Conservation (phyloP, 2,329 filamentous ascomycete genomes). For the Fusarium caatingaense region DNA sequence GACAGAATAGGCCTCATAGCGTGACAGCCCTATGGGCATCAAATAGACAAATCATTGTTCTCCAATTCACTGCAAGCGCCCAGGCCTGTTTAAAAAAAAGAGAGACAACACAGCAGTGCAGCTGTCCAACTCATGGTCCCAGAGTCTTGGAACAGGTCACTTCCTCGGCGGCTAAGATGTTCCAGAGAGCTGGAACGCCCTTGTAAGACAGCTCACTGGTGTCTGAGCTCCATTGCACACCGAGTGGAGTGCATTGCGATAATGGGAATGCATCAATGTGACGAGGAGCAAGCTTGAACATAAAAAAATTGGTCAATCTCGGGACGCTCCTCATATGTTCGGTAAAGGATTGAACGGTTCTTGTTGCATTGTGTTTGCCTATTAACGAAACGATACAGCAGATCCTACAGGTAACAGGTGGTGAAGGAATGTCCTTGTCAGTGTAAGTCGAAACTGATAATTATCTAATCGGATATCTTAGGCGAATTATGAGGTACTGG, state of each 20-base stretch:
- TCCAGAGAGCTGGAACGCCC: background rate
- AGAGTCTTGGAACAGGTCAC: background rate
- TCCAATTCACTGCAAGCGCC: conserved; percentile 17
- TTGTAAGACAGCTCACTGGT: background rate
- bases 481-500: background rate
- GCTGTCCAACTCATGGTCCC: background rate
- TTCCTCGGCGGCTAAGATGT: conserved; percentile 16
- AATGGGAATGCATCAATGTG: background rate
- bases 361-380: conserved; percentile 11
- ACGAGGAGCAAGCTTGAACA: background rate
- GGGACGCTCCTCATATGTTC: background rate
- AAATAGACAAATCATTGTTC: conserved; percentile 31
- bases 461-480: background rate
- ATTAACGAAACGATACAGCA: conserved; percentile 15
- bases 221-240: background rate
- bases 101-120: conserved; percentile 3
- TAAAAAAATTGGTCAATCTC: background rate
- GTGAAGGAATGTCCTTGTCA: background rate
- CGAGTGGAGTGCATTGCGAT: background rate
- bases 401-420: conserved; percentile 23
- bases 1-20: conserved; percentile 7
- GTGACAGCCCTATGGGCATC: conserved; percentile 20
- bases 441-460: background rate
- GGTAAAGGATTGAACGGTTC: background rate
- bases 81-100: background rate